phyloP scores from a whole-genome alignment of 2,329 filamentous ascomycete species.

The Scortechinia acanthostroma region DNA sequence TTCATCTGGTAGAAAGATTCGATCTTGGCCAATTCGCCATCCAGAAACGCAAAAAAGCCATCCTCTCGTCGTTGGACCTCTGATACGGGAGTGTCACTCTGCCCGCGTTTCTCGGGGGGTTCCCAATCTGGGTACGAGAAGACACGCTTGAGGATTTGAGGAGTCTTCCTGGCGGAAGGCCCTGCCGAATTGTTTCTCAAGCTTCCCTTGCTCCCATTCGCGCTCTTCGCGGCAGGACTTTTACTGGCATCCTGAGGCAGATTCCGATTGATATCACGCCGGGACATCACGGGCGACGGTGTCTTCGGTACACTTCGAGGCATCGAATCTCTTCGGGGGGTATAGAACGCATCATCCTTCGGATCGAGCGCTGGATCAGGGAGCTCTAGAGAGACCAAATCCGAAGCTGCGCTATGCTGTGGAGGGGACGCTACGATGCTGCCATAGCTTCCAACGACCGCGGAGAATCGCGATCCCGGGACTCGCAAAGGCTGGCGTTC shows the following conservation, averaged over 20 bases:
- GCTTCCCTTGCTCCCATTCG: no score
- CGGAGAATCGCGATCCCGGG: background rate
- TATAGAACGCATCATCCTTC: background rate
- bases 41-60: slow-evolving; percentile 84
- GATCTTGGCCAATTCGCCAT: slow-evolving; percentile 81
- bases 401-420: background rate
- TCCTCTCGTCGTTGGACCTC: slow-evolving; percentile 43
- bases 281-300: background rate
- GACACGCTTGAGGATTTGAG: background rate
- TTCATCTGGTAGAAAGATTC: slow-evolving; percentile 83
- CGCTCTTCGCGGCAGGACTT: no score
- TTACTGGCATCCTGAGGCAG: no score
- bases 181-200: background rate
- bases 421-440: background rate
- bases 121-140: background rate
- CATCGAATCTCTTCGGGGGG: no score
- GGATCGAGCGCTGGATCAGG: background rate
- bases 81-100: background rate
- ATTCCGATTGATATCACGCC: no score
- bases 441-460: background rate
- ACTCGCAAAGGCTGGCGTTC: background rate
- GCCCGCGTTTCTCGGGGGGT: background rate
- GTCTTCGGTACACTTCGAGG: background rate
- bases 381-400: background rate
- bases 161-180: background rate